phyloP scores from a whole-genome alignment of 768 basidiomycete species.

The Amyloporia xantha region DNA sequence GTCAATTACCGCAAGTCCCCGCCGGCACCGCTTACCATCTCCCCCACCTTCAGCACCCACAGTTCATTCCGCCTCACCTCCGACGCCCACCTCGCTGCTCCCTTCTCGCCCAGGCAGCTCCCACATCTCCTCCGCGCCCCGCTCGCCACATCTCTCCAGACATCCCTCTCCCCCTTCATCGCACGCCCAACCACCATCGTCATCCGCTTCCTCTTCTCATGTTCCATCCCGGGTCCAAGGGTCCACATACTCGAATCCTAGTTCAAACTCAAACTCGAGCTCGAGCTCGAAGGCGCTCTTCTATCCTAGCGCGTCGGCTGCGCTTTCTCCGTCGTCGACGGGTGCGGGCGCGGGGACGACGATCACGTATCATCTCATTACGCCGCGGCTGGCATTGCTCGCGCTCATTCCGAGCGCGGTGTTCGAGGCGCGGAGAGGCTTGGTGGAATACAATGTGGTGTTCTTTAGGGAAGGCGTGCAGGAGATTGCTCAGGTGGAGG shows the following conservation, averaged over 20 bases:
- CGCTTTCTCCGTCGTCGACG: constrained; percentile 48
- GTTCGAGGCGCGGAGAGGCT: constrained; percentile 64
- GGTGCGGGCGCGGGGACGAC: constrained; percentile 51
- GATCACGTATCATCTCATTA: constrained; percentile 80
- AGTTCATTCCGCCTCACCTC: constrained; percentile 4
- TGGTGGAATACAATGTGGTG: constrained; percentile 84
- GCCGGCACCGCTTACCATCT: constrained; percentile 1
- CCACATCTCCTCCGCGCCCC: background rate
- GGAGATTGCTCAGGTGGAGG: constrained; percentile 75
- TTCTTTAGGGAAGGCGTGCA: constrained; percentile 79
- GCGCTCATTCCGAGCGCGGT: constrained; percentile 68
- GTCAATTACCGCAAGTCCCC: constrained; percentile 11
- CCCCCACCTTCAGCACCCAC: constrained; percentile 3
- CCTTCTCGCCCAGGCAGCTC: background rate
- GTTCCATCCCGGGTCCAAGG: constrained; percentile 6
- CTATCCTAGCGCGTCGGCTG: constrained; percentile 65
- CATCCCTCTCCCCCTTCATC: constrained; percentile 19
- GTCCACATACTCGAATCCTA: constrained; percentile 10
- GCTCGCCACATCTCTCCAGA: background rate
- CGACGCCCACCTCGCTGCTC: background rate
- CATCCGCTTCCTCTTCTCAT: constrained; percentile 6
- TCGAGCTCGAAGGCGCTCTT: constrained; percentile 44
- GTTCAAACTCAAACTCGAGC: constrained; percentile 10
- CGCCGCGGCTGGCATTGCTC: constrained; percentile 61
- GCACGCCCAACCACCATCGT: background rate